Evolutionary conservation across 2,329 filamentous ascomycete species (phyloP).

Genomic region (Fusarium sororula): DNA sequence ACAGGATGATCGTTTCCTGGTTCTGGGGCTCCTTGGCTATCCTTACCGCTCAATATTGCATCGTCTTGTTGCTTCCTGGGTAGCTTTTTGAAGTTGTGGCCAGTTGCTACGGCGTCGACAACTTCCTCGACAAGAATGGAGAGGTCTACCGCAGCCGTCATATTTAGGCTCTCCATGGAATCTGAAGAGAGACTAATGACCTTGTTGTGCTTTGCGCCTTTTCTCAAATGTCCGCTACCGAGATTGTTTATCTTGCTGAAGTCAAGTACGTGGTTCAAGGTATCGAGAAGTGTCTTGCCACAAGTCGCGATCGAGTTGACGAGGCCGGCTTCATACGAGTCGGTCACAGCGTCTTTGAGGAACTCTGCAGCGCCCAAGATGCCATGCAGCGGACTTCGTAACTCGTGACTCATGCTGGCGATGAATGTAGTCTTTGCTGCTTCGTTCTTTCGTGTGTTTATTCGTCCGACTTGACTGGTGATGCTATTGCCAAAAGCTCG

Average conservation of each 20-base stretch:
- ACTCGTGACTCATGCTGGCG: slow-evolving; percentile 66
- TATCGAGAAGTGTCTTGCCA: slow-evolving; percentile 59
- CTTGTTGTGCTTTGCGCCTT: slow-evolving; percentile 31
- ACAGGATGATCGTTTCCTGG: slow-evolving; percentile 45
- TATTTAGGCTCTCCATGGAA: slow-evolving; percentile 46
- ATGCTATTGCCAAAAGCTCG: slow-evolving; percentile 40
- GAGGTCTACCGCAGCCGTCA: slow-evolving; percentile 47
- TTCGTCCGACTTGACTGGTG: slow-evolving; percentile 64
- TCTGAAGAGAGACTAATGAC: slow-evolving; percentile 37
- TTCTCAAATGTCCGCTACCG: slow-evolving; percentile 40
- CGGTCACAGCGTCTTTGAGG: slow-evolving; percentile 53
- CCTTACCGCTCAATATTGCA: background rate
- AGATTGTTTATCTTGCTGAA: slow-evolving; percentile 53
- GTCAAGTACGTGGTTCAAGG: slow-evolving; percentile 59
- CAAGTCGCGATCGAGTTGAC: slow-evolving; percentile 57
- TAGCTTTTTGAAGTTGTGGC: slow-evolving; percentile 48
- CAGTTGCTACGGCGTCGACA: slow-evolving; percentile 51
- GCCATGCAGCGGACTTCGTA: slow-evolving; percentile 65
- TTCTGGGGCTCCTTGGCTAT: background rate
- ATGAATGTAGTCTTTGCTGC: slow-evolving; percentile 67
- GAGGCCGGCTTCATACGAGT: slow-evolving; percentile 53
- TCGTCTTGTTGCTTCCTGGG: slow-evolving; percentile 12
- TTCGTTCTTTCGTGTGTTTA: slow-evolving; percentile 61
- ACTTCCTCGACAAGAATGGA: slow-evolving; percentile 50
- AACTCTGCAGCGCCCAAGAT: slow-evolving; percentile 64